Conservation (phyloP, 768 basidiomycete species). For the Suillus paluster region DNA sequence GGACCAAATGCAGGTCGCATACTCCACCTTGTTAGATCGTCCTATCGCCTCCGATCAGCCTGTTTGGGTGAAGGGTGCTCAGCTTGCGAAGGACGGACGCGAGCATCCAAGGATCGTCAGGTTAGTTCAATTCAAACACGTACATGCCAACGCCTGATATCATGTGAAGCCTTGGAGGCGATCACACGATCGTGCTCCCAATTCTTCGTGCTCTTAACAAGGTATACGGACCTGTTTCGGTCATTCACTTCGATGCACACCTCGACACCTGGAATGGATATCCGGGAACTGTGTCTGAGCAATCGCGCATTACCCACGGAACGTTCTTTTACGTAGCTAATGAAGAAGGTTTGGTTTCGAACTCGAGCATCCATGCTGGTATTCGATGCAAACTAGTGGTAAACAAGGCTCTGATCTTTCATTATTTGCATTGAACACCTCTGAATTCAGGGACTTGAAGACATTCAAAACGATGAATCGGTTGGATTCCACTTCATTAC, state of each 20-base stretch:
- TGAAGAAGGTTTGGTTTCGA: slow-evolving; percentile 76
- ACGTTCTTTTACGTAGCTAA: slow-evolving; percentile 84
- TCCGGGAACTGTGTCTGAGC: slow-evolving; percentile 50
- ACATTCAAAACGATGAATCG: slow-evolving; percentile 64
- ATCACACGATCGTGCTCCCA: slow-evolving; percentile 87
- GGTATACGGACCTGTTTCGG: slow-evolving; percentile 80
- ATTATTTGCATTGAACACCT: background rate
- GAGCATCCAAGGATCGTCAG: slow-evolving; percentile 80
- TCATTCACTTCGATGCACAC: slow-evolving; percentile 85
- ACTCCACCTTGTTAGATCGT: slow-evolving; percentile 72
- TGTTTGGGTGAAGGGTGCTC: slow-evolving; percentile 29
- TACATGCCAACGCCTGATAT: background rate
- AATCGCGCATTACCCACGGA: slow-evolving; percentile 79
- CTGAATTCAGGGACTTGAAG: slow-evolving; percentile 21
- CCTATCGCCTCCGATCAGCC: slow-evolving; percentile 38
- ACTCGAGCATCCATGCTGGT: slow-evolving; percentile 82
- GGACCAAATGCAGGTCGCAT: slow-evolving; percentile 88
- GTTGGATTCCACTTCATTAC: slow-evolving; percentile 83
- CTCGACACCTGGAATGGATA: slow-evolving; percentile 61
- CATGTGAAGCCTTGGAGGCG: slow-evolving; percentile 64
- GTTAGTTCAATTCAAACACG: slow-evolving; percentile 20
- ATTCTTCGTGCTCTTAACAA: slow-evolving; percentile 81
- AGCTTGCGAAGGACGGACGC: slow-evolving; percentile 57
- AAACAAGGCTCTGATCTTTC: slow-evolving; percentile 18
- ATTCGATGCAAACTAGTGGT: slow-evolving; percentile 77